Base-by-base conservation (phyloP, 345 rosid species). In the Brassica incana region DNA sequence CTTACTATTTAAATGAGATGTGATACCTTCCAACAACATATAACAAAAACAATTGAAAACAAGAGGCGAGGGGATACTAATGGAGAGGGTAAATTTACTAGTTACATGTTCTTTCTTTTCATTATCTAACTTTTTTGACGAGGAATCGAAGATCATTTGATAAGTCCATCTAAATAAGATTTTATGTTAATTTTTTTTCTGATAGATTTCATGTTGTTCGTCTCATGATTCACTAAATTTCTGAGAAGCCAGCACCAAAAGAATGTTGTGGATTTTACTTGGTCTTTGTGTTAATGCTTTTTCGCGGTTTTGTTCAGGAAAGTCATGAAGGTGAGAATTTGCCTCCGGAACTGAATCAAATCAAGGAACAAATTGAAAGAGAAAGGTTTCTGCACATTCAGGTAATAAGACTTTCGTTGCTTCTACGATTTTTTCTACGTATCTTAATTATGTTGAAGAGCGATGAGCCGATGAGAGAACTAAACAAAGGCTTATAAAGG, bases 341-440 rank as follows among this genome's bases (percentile, higher is more conserved):
- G 81, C 64, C 79, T 8, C 43, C 69, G 58, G 88, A 87, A 81
- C 72, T 92, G 70, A 85, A 84, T 81, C 90, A 85, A 75, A 85
- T 91, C 72, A 85, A 79, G 74, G 81, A 50, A 85, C 88, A 92
- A 87, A 89, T 90, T 76, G 92, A 91, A 66, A 84, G 76, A 1
- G 92, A 92, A 77, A 87, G 97, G 76, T 61, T 35, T 74, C 72
- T 10, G 69, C 84, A 85, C 1, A 58, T 92, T 25, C 79, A 82
- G 65, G 99, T n/a, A 18, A 73, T 29, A 7, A 33, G 2, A 1
- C 75, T 50, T 70, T 70, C 12, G 11, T 68, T 66, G 58, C 59
- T 52, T 33, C 65, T 63, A 67, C 10, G 20, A 23, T 76, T 25
- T 7, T 45, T 50, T 14, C 18, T 50, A 50, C 9, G 10, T 50